Conservation (phyloP, 2,329 filamentous ascomycete species). For the Monosporascus sp. region DNA sequence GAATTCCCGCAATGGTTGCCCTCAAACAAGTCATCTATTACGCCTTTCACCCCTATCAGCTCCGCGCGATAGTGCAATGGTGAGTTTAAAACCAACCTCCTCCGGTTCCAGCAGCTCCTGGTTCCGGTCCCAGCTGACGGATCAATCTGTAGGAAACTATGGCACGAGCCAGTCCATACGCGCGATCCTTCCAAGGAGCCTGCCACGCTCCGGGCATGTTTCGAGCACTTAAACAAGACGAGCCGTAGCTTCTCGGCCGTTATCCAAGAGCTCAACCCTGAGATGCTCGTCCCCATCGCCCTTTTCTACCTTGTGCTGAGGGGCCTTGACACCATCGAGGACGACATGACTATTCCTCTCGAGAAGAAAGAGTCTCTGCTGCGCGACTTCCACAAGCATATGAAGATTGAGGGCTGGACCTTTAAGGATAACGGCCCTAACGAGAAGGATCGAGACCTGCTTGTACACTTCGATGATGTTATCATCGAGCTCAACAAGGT, state of each 20-base stretch:
- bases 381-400: constrained; percentile 70
- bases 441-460: constrained; percentile 89
- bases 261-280: constrained; percentile 91
- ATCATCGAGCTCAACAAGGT: constrained; percentile 82
- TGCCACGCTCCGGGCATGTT: constrained; percentile 72
- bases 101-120: background rate
- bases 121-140: constrained; percentile 2
- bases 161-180: constrained; percentile 89
- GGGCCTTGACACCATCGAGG: constrained; percentile 95
- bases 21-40: constrained; percentile 59
- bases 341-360: constrained; percentile 89
- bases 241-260: constrained; percentile 91
- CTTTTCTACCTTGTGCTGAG: constrained; percentile 92
- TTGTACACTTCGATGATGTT: constrained; percentile 88
- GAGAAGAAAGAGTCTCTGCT: constrained; percentile 80
- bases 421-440: constrained; percentile 80
- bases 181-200: constrained; percentile 73
- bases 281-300: constrained; percentile 81
- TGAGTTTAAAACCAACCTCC: constrained; percentile 33
- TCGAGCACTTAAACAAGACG: constrained; percentile 77
- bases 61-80: constrained; percentile 87
- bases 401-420: constrained; percentile 85
- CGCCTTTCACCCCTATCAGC: constrained; percentile 66
- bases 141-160: constrained; percentile 69
- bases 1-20: constrained; percentile 45